Base-by-base conservation (phyloP, 2,329 filamentous ascomycete species). In the Scolecobasidium constrictum region DNA sequence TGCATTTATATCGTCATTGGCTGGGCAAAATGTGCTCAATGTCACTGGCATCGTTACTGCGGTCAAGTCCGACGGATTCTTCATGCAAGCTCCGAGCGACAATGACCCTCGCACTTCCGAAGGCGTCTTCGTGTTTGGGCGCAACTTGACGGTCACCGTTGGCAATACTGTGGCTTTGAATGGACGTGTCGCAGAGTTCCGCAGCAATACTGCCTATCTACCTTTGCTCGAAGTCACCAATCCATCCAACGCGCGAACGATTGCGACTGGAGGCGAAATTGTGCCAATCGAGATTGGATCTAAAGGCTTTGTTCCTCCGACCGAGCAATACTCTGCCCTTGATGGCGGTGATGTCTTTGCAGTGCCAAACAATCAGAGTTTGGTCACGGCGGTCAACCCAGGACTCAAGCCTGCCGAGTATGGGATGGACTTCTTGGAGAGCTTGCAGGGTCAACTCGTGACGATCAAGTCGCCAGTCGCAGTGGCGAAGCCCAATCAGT, bases 371-470 rank as follows among this genome's bases (percentile, higher is more conserved):
- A 80, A 75, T 47, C 63, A 64, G 31, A 71, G 64, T 47, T 68
- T 69, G 49, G 54, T 85, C 31, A 80, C 77, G 2, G 62, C 57
- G 4, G 63, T 56, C 23, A 84, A 85, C 55, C 79, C 79, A 0
- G 62, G 63, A 12, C 67, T 85, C 31, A 57, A 80, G 47, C 80
- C 80, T 2, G 61, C 63, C 17, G 60, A 64, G 34, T 85, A 78
- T 52, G 81, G 81, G 2, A 64, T 85, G 21, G 81, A 85, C 56
- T 86, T 84, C 54, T 85, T 81, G 81, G 77, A 85, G 67, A 78
- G 73, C 48, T 60, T 85, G 45, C 67, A 65, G 42, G 81, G 80
- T 20, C 78, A 84, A 58, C 65, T 83, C 5, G 79, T 86, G 12
- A 82, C 75, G 1, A 62, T 85, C 37, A 67, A 67, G 49, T 67